Conservation (phyloP, 129 eudicot species). For the Flaveria trinervia region DNA sequence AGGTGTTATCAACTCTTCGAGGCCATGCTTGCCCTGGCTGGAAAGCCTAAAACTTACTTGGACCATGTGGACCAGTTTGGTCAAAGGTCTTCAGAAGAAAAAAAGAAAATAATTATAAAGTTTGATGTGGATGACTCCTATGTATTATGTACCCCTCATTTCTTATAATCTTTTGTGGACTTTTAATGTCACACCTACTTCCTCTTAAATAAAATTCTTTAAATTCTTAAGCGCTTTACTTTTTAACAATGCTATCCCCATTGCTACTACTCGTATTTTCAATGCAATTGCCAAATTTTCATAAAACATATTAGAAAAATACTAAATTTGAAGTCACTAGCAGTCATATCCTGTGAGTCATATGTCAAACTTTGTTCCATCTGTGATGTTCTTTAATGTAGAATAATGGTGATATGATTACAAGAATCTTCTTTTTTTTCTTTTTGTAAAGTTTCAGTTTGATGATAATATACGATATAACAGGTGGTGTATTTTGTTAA, state of each 20-base stretch:
- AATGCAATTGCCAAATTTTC: background rate
- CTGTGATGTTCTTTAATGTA: background rate
- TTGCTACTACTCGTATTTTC: background rate
- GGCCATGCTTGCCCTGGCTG: too few relatives aligned
- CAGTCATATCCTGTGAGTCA: background rate
- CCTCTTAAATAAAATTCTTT: background rate
- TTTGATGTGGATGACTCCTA: background rate
- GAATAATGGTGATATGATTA: background rate
- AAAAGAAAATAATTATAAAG: too few relatives aligned
- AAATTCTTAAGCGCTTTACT: background rate
- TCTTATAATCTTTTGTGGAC: background rate
- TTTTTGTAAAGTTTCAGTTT: slow-evolving; percentile 12
- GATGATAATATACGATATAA: slow-evolving; percentile 19
- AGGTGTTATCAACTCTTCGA: too few relatives aligned
- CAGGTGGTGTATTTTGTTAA: slow-evolving; percentile 98
- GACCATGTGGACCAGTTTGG: too few relatives aligned
- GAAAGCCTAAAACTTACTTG: too few relatives aligned
- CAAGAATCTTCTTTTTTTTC: background rate
- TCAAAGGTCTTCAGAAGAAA: too few relatives aligned
- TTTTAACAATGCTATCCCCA: background rate
- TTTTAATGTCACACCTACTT: background rate
- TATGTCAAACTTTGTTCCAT: background rate
- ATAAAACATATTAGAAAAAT: background rate
- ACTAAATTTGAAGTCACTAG: background rate
- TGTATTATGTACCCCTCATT: background rate